A percentile compares a stretch with the other conserved stretches of the same genome.
Evolutionary conservation across 768 basidiomycete species (phyloP).

Genomic region (Suillus decipiens): DNA sequence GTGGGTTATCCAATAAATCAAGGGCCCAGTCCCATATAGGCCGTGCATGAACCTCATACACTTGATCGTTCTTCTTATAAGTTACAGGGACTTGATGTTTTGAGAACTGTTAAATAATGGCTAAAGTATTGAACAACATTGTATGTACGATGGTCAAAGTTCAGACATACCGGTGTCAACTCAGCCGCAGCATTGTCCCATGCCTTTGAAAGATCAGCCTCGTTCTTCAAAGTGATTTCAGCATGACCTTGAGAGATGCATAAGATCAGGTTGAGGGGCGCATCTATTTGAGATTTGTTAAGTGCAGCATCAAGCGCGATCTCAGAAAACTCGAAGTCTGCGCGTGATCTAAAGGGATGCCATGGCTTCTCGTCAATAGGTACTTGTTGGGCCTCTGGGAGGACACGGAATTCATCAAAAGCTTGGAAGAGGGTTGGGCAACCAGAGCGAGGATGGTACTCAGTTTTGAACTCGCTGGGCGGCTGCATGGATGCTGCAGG

Average conservation of each 20-base stretch:
- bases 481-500: neutral
- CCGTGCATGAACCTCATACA: slow-evolving; percentile 4
- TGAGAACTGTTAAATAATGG: slow-evolving; percentile 1
- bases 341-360: slow-evolving; percentile 7
- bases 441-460: slow-evolving; percentile 28
- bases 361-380: slow-evolving; percentile 15
- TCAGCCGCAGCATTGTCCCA: slow-evolving; percentile 7
- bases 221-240: slow-evolving; percentile 20
- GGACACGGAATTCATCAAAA: slow-evolving; percentile 18
- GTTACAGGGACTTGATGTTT: slow-evolving; percentile 5
- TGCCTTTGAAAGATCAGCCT: slow-evolving; percentile 5
- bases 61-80: slow-evolving; percentile 12
- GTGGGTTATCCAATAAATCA: slow-evolving; percentile 4
- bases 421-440: slow-evolving; percentile 10
- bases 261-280: slow-evolving; percentile 25
- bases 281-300: slow-evolving; percentile 12
- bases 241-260: slow-evolving; percentile 14
- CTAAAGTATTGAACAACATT: slow-evolving; percentile 1
- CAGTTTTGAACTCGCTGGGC: slow-evolving; percentile 20
- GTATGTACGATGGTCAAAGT: too few species aligned
- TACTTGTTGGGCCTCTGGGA: neutral
- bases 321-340: slow-evolving; percentile 17
- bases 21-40: slow-evolving; percentile 14
- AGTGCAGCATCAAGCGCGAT: slow-evolving; percentile 15
- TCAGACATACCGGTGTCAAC: slow-evolving; percentile 13